phyloP scores from a whole-genome alignment of 1,139 yeast genomes.

The Taphrina populina region DNA sequence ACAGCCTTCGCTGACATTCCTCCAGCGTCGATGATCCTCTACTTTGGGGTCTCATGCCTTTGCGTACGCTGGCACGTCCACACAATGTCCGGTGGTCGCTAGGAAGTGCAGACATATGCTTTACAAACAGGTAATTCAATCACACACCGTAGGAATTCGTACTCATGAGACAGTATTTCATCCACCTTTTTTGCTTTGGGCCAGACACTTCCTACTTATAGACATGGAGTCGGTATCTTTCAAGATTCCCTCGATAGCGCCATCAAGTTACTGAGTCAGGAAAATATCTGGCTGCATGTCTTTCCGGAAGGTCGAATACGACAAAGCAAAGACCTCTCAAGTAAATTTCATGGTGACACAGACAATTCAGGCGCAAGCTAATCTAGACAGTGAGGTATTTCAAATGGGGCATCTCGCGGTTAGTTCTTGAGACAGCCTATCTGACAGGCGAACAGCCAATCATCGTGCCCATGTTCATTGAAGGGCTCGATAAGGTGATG shows the following conservation, averaged over 20 bases:
- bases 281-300: conserved; percentile 72
- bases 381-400: conserved; percentile 77
- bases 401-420: conserved; percentile 90
- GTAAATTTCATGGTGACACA: neutral
- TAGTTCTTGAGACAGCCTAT: conserved; percentile 60
- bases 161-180: conserved; percentile 34
- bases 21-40: conserved; percentile 78
- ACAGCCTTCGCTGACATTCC: neutral
- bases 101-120: conserved; percentile 90
- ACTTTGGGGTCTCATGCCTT: conserved; percentile 81
- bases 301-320: conserved; percentile 95
- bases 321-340: conserved; percentile 62
- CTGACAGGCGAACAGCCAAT: conserved; percentile 56
- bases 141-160: neutral
- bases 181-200: conserved; percentile 73
- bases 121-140: conserved; percentile 53
- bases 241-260: conserved; percentile 90
- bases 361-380: neutral
- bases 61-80: conserved; percentile 61
- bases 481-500: conserved; percentile 82
- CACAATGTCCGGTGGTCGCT: conserved; percentile 86
- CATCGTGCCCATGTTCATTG: conserved; percentile 81
- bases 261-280: conserved; percentile 68
- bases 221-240: conserved; percentile 91
- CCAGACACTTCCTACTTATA: conserved; percentile 74